Conservation (phyloP, 495 filamentous ascomycete species). For the Cudoniella acicularis region DNA sequence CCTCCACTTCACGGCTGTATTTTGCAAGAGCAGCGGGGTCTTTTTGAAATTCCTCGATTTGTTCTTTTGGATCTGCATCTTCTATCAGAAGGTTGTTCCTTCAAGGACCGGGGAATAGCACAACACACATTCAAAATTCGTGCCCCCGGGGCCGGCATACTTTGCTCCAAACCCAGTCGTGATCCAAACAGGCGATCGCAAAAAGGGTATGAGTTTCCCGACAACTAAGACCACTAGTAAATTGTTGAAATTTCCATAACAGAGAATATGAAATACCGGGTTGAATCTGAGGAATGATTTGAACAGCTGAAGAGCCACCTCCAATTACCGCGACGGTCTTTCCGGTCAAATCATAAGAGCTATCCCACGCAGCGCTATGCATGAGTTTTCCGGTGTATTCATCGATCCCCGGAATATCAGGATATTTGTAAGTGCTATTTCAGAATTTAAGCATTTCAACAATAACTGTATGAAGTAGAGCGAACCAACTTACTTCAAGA, state of each 20-base stretch:
- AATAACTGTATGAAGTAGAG: too few relatives aligned
- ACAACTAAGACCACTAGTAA: slow-evolving; percentile 28
- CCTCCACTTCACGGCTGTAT: slow-evolving; percentile 32
- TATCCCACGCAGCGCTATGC: slow-evolving; percentile 52
- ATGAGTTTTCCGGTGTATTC: slow-evolving; percentile 51
- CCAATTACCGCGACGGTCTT: slow-evolving; percentile 52
- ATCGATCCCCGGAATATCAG: slow-evolving; percentile 49
- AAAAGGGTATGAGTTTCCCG: slow-evolving; percentile 55
- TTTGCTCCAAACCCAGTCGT: slow-evolving; percentile 45
- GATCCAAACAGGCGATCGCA: slow-evolving; percentile 64
- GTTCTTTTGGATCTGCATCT: slow-evolving; percentile 34
- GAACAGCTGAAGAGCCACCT: slow-evolving; percentile 52
- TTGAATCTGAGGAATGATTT: slow-evolving; percentile 42
- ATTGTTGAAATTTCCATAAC: too few relatives aligned
- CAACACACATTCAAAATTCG: slow-evolving; percentile 12
- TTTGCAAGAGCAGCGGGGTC: slow-evolving; percentile 34
- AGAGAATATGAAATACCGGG: slow-evolving; percentile 51
- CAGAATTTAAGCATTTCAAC: slow-evolving; percentile 26
- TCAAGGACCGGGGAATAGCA: not conserved
- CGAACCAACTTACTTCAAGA: slow-evolving; percentile 25
- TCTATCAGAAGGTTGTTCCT: not conserved
- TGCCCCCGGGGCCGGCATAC: slow-evolving; percentile 5
- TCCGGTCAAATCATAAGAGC: slow-evolving; percentile 36
- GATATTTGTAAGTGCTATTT: slow-evolving; percentile 42
- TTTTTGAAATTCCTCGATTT: slow-evolving; percentile 41